Evolutionary conservation across 768 basidiomycete species (phyloP).

Genomic region (Leucosporidium creatinivorum): DNA sequence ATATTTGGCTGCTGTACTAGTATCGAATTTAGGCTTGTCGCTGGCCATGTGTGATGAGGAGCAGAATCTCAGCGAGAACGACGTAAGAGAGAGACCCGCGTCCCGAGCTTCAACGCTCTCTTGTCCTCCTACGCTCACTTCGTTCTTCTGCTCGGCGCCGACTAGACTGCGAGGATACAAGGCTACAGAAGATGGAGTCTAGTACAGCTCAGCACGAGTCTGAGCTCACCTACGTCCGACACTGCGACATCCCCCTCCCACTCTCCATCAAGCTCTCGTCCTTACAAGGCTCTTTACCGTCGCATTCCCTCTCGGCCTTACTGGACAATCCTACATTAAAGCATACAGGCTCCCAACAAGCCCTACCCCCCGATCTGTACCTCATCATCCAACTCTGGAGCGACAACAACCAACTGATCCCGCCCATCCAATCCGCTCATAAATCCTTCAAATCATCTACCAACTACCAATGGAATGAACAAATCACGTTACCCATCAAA

Average conservation of each 20-base stretch:
- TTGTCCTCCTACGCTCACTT: no score
- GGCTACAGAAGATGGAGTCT: not conserved
- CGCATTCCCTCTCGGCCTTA: slow-evolving; percentile 65
- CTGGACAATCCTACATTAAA: slow-evolving; percentile 72
- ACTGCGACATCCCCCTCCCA: slow-evolving; percentile 23
- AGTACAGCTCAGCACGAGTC: slow-evolving; percentile 6
- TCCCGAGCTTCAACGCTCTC: no score
- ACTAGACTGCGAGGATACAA: no score
- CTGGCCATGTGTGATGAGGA: no score
- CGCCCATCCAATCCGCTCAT: slow-evolving; percentile 84
- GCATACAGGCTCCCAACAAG: slow-evolving; percentile 70
- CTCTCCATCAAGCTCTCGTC: slow-evolving; percentile 40
- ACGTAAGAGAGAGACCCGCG: no score
- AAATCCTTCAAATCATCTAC: slow-evolving; percentile 82
- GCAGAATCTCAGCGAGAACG: no score
- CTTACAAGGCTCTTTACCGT: slow-evolving; percentile 70
- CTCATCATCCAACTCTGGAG: slow-evolving; percentile 86
- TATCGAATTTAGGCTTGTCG: no score
- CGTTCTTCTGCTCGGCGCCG: no score
- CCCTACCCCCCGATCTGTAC: slow-evolving; percentile 81
- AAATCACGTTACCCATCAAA: slow-evolving; percentile 80
- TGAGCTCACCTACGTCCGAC: slow-evolving; percentile 23
- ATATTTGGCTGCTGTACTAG: no score
- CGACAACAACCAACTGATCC: slow-evolving; percentile 86
- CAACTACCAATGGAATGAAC: slow-evolving; percentile 73